Percentiles rank a stretch among this genome's conserved stretches.
These are phyloP conservation scores for Boletus reticuloceps DNA, from an alignment of 768 basidiomycete genomes.

Conservation along the genomic window DNA sequence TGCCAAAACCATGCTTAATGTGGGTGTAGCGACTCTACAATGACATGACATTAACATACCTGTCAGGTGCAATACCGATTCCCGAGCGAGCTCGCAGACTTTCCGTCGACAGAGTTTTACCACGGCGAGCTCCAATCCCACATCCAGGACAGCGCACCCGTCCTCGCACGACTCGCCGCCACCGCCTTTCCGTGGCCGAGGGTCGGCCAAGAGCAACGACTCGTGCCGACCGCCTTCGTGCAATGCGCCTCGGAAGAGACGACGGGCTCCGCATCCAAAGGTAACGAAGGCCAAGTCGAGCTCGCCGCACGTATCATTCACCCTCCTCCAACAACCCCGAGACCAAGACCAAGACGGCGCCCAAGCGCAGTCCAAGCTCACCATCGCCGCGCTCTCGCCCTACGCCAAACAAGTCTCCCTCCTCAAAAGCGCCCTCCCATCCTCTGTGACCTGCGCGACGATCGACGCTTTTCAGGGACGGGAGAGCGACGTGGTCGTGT, in stretches of 20 bases:
- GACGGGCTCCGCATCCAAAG: conserved; percentile 56
- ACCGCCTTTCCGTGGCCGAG: conserved; percentile 61
- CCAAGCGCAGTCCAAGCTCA: neutral
- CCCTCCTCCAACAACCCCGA: conserved; percentile 32
- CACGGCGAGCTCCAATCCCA: conserved; percentile 50
- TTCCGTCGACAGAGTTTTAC: conserved; percentile 66
- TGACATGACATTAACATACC: too few species aligned
- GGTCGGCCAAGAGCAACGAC: conserved; percentile 14
- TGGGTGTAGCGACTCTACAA: conserved; percentile 14
- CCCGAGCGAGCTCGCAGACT: conserved; percentile 51
- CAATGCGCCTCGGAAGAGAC: conserved; percentile 59
- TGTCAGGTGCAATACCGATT: conserved; percentile 62
- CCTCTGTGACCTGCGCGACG: conserved; percentile 21
- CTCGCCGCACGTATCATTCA: conserved; percentile 47
- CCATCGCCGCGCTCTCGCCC: conserved; percentile 43
- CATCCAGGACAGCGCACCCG: conserved; percentile 34
- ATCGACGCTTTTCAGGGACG: conserved; percentile 59
- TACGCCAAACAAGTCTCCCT: conserved; percentile 56
- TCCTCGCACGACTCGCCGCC: conserved; percentile 36
- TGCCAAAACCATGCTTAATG: conserved; percentile 61
- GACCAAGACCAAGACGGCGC: too few species aligned
- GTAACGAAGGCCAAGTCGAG: conserved; percentile 57
- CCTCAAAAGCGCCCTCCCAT: conserved; percentile 38
- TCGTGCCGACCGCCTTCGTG: conserved; percentile 56
- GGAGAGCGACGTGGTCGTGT: conserved; percentile 65